Percentiles rank a stretch among this genome's conserved stretches.
Conservation (phyloP, 2,329 filamentous ascomycete genomes). For the Aspergillus sclerotialis region DNA sequence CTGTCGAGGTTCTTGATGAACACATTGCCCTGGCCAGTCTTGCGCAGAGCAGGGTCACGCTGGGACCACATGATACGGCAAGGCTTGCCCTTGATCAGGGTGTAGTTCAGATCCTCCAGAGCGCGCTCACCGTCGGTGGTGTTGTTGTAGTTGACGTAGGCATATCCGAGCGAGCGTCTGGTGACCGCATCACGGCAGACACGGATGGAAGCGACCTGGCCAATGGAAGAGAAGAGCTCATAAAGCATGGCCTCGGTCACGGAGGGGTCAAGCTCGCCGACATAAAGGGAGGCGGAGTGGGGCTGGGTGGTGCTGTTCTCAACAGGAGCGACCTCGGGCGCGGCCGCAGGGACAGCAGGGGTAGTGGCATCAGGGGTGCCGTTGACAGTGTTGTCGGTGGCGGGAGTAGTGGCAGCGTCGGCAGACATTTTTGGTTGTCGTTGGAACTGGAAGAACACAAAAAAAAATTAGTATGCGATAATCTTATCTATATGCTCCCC, state of each 20-base stretch:
- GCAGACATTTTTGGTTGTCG: conserved; percentile 59
- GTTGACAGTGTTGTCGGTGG: conserved; percentile 52
- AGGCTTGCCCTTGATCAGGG: conserved; percentile 94
- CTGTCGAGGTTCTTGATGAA: conserved; percentile 99
- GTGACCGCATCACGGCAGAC: conserved; percentile 99
- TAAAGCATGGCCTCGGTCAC: conserved; percentile 99
- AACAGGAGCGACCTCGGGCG: conserved; percentile 42
- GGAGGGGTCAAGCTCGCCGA: conserved; percentile 93
- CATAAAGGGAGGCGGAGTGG: conserved; percentile 96
- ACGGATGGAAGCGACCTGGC: conserved; percentile 97
- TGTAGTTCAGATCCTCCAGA: conserved; percentile 99
- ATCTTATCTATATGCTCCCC: not conserved
- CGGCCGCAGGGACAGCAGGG: conserved; percentile 52
- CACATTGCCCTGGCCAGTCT: conserved; percentile 98
- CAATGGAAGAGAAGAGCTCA: conserved; percentile 99
- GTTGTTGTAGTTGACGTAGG: conserved; percentile 99
- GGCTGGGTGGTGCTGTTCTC: conserved; percentile 57
- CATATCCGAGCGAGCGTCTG: conserved; percentile 95
- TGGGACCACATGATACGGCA: conserved; percentile 99
- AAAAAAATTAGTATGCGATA: not conserved
- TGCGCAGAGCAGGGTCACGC: conserved; percentile 96
- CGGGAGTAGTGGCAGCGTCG: conserved; percentile 68
- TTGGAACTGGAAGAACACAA: not conserved
- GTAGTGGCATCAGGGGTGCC: conserved; percentile 48
- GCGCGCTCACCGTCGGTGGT: conserved; percentile 94